Percentiles rank a stretch among this genome's conserved stretches.
phyloP scores from a whole-genome alignment of 1,139 yeast genomes.

The Debaryomyces udenii region DNA sequence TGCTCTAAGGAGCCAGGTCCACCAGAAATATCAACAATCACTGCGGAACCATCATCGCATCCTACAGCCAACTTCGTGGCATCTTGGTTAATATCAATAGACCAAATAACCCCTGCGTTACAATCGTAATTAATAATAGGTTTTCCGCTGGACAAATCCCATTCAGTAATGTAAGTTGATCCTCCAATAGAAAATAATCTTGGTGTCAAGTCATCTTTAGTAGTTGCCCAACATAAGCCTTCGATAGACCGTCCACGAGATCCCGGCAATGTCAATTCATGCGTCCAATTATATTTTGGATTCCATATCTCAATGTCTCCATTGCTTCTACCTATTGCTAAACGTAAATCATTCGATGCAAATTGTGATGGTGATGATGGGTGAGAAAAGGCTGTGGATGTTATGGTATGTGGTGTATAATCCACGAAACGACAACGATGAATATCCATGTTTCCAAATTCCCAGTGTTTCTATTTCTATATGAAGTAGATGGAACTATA shows the following conservation, averaged over 20 bases:
- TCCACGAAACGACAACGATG: conserved; percentile 95
- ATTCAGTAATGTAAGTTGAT: conserved; percentile 86
- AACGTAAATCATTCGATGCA: conserved; percentile 65
- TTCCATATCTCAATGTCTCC: conserved; percentile 98
- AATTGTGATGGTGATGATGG: conserved; percentile 48
- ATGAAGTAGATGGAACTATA: no score
- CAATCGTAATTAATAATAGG: conserved; percentile 83
- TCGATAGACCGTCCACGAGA: conserved; percentile 85
- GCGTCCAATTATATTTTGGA: conserved; percentile 67
- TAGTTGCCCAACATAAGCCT: conserved; percentile 77
- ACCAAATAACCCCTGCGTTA: conserved; percentile 95
- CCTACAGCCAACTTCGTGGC: conserved; percentile 81
- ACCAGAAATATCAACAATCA: conserved; percentile 77
- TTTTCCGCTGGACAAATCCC: conserved; percentile 78
- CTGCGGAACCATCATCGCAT: conserved; percentile 94
- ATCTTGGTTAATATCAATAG: conserved; percentile 66
- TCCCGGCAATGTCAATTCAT: conserved; percentile 69
- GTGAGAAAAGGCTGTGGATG: conserved; percentile 81
- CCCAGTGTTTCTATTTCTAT: no score
- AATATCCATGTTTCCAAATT: conserved; percentile 55
- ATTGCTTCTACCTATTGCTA: conserved; percentile 91
- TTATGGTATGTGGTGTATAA: conserved; percentile 81
- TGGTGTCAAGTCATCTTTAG: conserved; percentile 48
- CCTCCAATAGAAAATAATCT: conserved; percentile 94
- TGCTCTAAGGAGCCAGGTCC: conserved; percentile 84